A percentile compares a stretch with the other conserved stretches of the same genome.
Evolutionary conservation across 768 basidiomycete genomes (phyloP).

Genomic region (Suillus alpinus): DNA sequence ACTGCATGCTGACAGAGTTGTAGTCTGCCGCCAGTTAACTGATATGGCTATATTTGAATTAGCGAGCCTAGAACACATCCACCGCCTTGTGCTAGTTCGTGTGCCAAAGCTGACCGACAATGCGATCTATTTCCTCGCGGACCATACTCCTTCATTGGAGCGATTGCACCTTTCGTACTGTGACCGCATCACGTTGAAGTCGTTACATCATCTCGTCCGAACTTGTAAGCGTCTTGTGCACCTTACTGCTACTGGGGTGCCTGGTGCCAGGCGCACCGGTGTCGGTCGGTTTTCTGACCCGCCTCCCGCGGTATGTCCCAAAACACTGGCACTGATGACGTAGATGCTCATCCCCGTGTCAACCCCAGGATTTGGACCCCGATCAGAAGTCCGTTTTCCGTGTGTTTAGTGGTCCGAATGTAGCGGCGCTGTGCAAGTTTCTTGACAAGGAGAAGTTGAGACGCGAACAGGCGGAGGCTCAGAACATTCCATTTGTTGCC

Average conservation of each 20-base stretch:
- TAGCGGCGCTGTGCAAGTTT: conserved; percentile 60
- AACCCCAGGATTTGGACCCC: conserved; percentile 54
- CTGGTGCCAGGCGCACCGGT: conserved; percentile 66
- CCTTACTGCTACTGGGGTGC: conserved; percentile 78
- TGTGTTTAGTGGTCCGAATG: conserved; percentile 73
- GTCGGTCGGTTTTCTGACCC: conserved; percentile 74
- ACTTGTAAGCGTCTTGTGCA: conserved; percentile 62
- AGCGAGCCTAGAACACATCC: conserved; percentile 63
- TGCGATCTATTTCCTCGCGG: conserved; percentile 73
- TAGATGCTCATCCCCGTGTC: not conserved
- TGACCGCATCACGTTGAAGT: conserved; percentile 72
- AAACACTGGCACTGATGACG: not conserved
- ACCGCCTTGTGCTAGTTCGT: conserved; percentile 76
- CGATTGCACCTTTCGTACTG: conserved; percentile 87
- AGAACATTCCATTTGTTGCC: conserved; percentile 56
- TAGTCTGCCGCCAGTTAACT: conserved; percentile 80
- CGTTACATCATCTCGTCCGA: conserved; percentile 67
- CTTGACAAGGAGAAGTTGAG: conserved; percentile 68
- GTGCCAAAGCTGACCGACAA: conserved; percentile 84
- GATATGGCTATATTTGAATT: conserved; percentile 85
- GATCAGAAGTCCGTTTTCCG: conserved; percentile 72
- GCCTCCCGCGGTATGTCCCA: conserved; percentile 54
- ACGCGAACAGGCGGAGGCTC: conserved; percentile 53
- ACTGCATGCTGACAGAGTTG: conserved; percentile 17
- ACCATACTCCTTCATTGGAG: conserved; percentile 67